Base-by-base conservation (phyloP, 129 eudicot genomes). In the Smallanthus sonchifolius region DNA sequence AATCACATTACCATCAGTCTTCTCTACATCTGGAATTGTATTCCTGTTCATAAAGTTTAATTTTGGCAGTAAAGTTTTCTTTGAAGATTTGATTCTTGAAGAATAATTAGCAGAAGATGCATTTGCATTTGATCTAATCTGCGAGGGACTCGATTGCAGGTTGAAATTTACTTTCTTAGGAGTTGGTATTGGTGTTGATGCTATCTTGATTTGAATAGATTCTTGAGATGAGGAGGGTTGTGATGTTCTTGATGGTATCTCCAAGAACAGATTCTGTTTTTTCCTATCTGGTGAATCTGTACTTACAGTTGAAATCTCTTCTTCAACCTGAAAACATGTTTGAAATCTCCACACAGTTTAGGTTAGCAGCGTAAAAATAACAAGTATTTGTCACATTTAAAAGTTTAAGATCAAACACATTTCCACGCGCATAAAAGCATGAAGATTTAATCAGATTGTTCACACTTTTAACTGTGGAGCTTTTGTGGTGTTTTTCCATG, bases 91-190 rank as follows among this genome's bases (percentile, higher is more conserved):
- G 42, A 69, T 79, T 82, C 87, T 85, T 24, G 82, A 51, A 19
- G 96, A 76, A 67, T 83, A 69, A 35, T 82, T 82, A 69, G 86
- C 73, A 11, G 91, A 78, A 64, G 88, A 69, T 54, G 57, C 79
- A 68, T 51, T 77, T 11, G 74, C 56, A 32, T 61, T 61, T 15
- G 43, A 34, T 84, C 85, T 85, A 65, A 14, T 56, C 14, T 86
- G 87, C 28, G 87, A 77, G 19, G 86, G 80, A 75, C 85, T 92
- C 4, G 87, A 82, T 6, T 87, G 83, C 67, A 89, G 51, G 13
- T 77, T 43, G 77, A 92, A 92, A 60, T 89, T 89, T 8, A 92
- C 98, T 83, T 80, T 85, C 67, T 87, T 92, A 17, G 96, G 86
- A 73, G 93, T 87, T 17, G 88, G 90, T 55, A 82, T 83, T 39